Evolutionary conservation across 1,284 basidiomycete species (phyloP), one percentile per base, ranked within the genome.

Genomic region (Kwoniella shivajii): DNA sequence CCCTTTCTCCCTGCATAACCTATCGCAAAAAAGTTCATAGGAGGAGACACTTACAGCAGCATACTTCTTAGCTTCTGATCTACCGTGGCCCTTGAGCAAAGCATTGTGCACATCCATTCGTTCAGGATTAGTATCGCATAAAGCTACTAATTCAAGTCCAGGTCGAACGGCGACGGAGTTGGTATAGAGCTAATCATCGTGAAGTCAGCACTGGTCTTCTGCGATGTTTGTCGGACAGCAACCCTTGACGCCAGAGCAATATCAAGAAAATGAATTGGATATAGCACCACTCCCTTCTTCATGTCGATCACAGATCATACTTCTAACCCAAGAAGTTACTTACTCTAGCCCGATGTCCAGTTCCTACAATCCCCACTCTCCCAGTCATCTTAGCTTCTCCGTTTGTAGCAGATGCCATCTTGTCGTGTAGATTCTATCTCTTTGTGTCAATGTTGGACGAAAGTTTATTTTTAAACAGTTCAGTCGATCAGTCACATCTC

Each of bases 41-140:
- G 11, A 18, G 22, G 10, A 18, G 4, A 10, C n/a, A 60, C 66
- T 59, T 38, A 73, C 66, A 13, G 61, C 66, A 10, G 54, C 42
- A 47, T 72, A 72, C 33, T 60, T 60, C 37, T 49, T 61, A 1
- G 71, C 70, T 42, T 59, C 57, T 0, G 77, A 69, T 33, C 78
- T 74, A 9, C 80, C 71, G 5, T 81, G 73, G 20, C 78, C 76
- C 14, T 65, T 61, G 27, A 83, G 70, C 16, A 83, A 70, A 13
- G 74, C 67, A 61, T 83, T 82, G 69, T 83, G 82, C 61, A 80
- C 80, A 46, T 74, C 74, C 43, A 82, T 82, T 11, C 83, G 76
- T 31, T 81, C 77, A 5, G 74, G 58, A 64, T 84, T 84, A 44
- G 81, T 78, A 63, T 84, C 82, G 65, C 82, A 83, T 53, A 84